Evolutionary conservation across 352 stramenopile genomes (phyloP).

Genomic region (Thalassiosira ordinaria): DNA sequence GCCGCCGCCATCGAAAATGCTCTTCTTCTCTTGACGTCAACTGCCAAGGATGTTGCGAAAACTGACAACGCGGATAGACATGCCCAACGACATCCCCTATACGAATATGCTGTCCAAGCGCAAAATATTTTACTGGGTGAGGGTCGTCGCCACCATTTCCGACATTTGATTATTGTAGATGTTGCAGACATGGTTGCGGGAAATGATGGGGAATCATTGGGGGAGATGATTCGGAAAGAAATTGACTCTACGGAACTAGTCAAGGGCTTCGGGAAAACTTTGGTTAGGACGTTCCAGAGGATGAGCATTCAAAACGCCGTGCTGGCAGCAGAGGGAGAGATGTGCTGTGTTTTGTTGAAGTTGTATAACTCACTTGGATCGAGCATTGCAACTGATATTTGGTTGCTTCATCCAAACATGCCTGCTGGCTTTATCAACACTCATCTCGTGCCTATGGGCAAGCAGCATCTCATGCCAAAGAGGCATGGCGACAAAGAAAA

Average conservation of each 20-base stretch:
- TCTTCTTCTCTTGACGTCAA: constrained; percentile 21
- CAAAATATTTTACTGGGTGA: constrained; percentile 43
- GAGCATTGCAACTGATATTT: constrained; percentile 17
- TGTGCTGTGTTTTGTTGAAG: constrained; percentile 51
- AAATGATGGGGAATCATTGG: constrained; percentile 16
- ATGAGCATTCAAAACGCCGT: constrained; percentile 42
- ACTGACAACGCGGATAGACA: too few species aligned
- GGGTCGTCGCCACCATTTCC: background rate
- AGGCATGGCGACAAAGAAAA: too few species aligned
- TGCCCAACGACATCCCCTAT: constrained; percentile 50
- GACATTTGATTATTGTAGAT: constrained; percentile 47
- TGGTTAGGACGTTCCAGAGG: constrained; percentile 53
- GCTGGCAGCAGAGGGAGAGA: constrained; percentile 40
- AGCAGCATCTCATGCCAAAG: too few species aligned
- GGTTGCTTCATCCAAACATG: constrained; percentile 44
- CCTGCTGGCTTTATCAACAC: constrained; percentile 46
- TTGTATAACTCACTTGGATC: constrained; percentile 27
- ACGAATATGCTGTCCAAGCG: constrained; percentile 28
- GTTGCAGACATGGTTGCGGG: constrained; percentile 44
- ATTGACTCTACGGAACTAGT: constrained; percentile 17
- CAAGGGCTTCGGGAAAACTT: constrained; percentile 53
- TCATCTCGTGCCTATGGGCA: constrained; percentile 30
- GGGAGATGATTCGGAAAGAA: constrained; percentile 35
- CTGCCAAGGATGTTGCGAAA: constrained; percentile 1
- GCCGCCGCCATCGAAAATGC: constrained; percentile 29